Evolutionary conservation across 176 grass and related monocot genomes (phyloP).

Genomic region (Oryza officinalis): DNA sequence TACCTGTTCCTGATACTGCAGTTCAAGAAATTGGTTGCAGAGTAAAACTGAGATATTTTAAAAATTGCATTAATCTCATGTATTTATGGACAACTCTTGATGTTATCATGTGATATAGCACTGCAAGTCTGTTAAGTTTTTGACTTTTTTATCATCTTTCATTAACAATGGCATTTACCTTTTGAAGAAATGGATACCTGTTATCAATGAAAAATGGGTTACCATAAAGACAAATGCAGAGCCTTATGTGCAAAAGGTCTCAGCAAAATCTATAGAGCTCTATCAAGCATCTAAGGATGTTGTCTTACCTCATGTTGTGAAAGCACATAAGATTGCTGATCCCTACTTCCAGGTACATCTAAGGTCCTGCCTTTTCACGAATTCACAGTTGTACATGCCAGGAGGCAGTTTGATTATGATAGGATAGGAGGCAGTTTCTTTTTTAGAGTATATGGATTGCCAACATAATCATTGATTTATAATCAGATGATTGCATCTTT

Average conservation of each 20-base stretch:
- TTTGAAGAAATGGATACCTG: slow-evolving; percentile 75
- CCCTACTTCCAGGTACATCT: slow-evolving; percentile 83
- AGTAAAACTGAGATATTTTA: slow-evolving; percentile 11
- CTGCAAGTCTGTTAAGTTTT: slow-evolving; percentile 16
- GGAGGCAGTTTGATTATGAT: neutral
- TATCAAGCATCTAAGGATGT: slow-evolving; percentile 70
- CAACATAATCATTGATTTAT: slow-evolving; percentile 15
- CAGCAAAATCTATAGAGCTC: slow-evolving; percentile 64
- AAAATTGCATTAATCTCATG: neutral
- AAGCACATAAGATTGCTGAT: slow-evolving; percentile 58
- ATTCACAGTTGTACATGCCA: slow-evolving; percentile 5
- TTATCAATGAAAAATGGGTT: slow-evolving; percentile 63
- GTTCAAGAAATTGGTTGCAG: slow-evolving; percentile 25
- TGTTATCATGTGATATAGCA: slow-evolving; percentile 20
- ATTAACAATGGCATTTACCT: slow-evolving; percentile 33
- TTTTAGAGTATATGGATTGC: neutral
- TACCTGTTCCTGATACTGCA: slow-evolving; percentile 37
- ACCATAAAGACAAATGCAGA: slow-evolving; percentile 47
- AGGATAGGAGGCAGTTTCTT: neutral
- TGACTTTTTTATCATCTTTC: slow-evolving; percentile 23
- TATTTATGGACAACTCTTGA: neutral
- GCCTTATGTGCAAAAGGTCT: slow-evolving; percentile 67
- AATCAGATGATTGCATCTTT: neutral
- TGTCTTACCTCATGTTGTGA: slow-evolving; percentile 58
- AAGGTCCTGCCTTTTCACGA: slow-evolving; percentile 17